Conservation (phyloP, 352 stramenopile species). For the Thalassiosira exigua region DNA sequence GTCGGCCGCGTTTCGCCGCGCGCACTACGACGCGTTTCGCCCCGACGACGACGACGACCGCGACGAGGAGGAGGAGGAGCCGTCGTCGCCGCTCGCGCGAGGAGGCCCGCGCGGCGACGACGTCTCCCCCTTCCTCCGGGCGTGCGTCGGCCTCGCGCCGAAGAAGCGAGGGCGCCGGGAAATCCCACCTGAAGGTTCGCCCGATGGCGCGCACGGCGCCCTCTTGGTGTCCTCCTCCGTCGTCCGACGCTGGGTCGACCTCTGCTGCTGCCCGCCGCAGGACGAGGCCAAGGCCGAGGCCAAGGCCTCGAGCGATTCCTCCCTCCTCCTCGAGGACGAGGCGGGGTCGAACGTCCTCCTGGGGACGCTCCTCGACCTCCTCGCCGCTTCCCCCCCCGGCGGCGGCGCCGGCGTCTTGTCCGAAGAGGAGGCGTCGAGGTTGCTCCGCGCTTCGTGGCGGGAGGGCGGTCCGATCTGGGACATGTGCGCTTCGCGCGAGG, state of each 20-base stretch:
- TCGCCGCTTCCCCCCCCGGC: background rate
- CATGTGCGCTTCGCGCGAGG: too few species aligned
- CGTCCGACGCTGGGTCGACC: slow-evolving; percentile 51
- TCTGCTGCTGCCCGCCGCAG: too few species aligned
- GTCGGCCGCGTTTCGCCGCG: slow-evolving; percentile 28
- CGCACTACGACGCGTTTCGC: slow-evolving; percentile 35
- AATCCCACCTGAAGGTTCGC: too few species aligned
- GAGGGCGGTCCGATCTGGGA: slow-evolving; percentile 62
- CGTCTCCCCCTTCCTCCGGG: too few species aligned
- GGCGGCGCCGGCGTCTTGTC: slow-evolving; percentile 20
- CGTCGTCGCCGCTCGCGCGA: slow-evolving; percentile 2
- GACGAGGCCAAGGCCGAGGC: too few species aligned
- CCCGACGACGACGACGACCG: slow-evolving; percentile 19
- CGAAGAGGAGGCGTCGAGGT: slow-evolving; percentile 18
- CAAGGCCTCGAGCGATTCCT: slow-evolving; percentile 3
- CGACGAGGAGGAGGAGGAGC: slow-evolving; percentile 25
- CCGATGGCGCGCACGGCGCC: too few species aligned
- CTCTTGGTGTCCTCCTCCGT: slow-evolving; percentile 50
- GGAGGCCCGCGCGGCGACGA: too few species aligned
- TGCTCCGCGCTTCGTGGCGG: slow-evolving; percentile 59
- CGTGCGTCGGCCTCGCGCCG: too few species aligned
- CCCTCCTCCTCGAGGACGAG: slow-evolving; percentile 27
- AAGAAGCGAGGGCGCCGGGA: slow-evolving; percentile 33
- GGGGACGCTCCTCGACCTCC: slow-evolving; percentile 48
- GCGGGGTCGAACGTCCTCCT: slow-evolving; percentile 52